Evolutionary conservation across 2,329 filamentous ascomycete genomes (phyloP).

Genomic region (Nemania sp.): DNA sequence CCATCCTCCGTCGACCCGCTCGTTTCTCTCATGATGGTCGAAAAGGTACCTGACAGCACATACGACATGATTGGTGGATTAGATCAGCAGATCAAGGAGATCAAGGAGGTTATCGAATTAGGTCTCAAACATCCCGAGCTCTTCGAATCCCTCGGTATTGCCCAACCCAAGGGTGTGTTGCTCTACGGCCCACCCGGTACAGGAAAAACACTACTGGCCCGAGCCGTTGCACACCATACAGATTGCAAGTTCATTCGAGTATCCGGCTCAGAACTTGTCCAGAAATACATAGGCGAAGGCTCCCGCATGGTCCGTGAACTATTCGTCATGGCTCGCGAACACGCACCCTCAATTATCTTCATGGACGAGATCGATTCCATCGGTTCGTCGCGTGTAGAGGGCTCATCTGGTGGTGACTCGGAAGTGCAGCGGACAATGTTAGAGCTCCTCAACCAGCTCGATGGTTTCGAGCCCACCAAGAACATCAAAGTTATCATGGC

Average conservation of each 20-base stretch:
- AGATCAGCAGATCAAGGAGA: constrained; percentile 99
- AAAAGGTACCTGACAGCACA: constrained; percentile 99
- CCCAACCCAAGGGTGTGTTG: constrained; percentile 96
- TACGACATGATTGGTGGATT: constrained; percentile 99
- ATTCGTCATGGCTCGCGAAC: constrained; percentile 98
- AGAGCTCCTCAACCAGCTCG: constrained; percentile 96
- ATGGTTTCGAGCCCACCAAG: constrained; percentile 98
- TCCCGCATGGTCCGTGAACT: constrained; percentile 98
- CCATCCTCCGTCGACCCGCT: constrained; percentile 98
- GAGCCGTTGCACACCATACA: constrained; percentile 97
- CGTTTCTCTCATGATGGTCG: constrained; percentile 99
- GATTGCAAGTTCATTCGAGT: constrained; percentile 99
- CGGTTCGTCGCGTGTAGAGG: constrained; percentile 95
- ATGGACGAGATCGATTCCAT: constrained; percentile 99
- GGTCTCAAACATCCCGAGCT: constrained; percentile 98
- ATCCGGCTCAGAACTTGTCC: constrained; percentile 93
- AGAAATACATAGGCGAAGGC: constrained; percentile 99
- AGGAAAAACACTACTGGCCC: constrained; percentile 93
- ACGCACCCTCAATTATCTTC: constrained; percentile 98
- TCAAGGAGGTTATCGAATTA: constrained; percentile 99
- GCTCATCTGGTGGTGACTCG: constrained; percentile 93
- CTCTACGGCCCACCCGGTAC: constrained; percentile 97
- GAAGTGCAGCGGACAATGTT: constrained; percentile 99
- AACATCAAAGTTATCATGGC: constrained; percentile 99
- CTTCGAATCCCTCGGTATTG: constrained; percentile 98